These are phyloP conservation scores for Medicago truncatula DNA, from an alignment of 306 rosid genomes.

Conservation along the genomic window MtrunA17r5.0-ANR NC_053044.1:28610001-28610500, in stretches of 20 bases:
- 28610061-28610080: too few relatives aligned
- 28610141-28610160: too few relatives aligned
- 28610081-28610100: too few relatives aligned
- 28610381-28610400: conserved; percentile 6
- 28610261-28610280: conserved; percentile 25
- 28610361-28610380: neutral
- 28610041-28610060: too few relatives aligned
- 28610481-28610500: neutral
- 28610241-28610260: neutral
- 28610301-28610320: neutral
- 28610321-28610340: neutral
- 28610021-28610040: too few relatives aligned
- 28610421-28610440: neutral
- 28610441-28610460: conserved; percentile 7
- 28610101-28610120: too few relatives aligned
- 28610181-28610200: neutral
- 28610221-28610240: neutral
- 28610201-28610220: neutral
- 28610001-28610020: too few relatives aligned
- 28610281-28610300: conserved; percentile 37
- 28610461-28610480: conserved; percentile 15
- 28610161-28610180: neutral
- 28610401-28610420: neutral
- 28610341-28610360: neutral
- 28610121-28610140: too few relatives aligned